Evolutionary conservation across 179 eudicot genomes (phyloP), one percentile per base, ranked within the genome.

Genomic region (Silene noctiflora): DNA sequence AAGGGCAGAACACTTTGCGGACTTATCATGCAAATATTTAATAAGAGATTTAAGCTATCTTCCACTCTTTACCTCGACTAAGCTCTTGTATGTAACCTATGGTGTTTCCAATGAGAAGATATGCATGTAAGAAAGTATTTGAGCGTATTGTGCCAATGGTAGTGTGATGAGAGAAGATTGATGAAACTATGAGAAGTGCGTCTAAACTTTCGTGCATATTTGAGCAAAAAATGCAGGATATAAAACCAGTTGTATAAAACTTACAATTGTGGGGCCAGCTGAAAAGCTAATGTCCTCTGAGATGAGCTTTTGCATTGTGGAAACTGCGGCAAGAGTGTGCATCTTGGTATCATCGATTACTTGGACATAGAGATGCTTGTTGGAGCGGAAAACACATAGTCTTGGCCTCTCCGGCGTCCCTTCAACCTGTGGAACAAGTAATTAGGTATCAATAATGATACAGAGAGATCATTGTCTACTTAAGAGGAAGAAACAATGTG

Each of bases 361-460:
- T 80, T 91, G 98, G 71, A 83, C 98, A 83, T 91, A 89, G 33
- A 93, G 46, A 83, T 93, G 98, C 80, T 93, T 93, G 88, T 91
- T 93, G 78, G 98, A 93, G 75, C 98, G 93, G 81, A 89, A 93
- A 12, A 93, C 97, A 71, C 95, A 85, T 25, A 93, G 64, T 70
- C 98, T 87, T 63, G 98, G 98, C 80, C 98, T 91, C 78, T 93
- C 98, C 27, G 93, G 81, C 73, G 98, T 93, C 73, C 98, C 98
- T 85, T 91, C 96, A 70, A 93, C 92, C 98, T 93, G 87, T 59
- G 33, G 64, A 71, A 77, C 46, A 73, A 42, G 46, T 21, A 21
- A 20, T 35, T 6, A 74, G 59, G 24, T 13, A 62, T 31, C 4
- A 31, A 31, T 31, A 2, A 31, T 31, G 35, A 31, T 31, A 31